phyloP scores from a whole-genome alignment of 805 yeast genomes.

The Saccharomycopsis lassenensis region DNA sequence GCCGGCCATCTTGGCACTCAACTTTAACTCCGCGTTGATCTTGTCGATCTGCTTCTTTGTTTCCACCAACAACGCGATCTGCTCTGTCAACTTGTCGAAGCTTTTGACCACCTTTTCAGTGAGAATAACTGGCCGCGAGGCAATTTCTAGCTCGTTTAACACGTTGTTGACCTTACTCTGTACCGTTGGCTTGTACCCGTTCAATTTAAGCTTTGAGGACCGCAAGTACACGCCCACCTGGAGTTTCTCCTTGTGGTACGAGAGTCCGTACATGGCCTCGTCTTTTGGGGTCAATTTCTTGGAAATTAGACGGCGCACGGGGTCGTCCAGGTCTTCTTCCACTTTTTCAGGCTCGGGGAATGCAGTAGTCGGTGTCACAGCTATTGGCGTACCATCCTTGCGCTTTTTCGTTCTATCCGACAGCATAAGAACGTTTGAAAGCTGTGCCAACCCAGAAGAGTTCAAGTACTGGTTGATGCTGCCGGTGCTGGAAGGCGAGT shows the following conservation, averaged over 20 bases:
- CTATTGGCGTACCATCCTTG: conserved; percentile 22
- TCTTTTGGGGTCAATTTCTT: conserved; percentile 62
- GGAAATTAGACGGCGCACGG: conserved; percentile 32
- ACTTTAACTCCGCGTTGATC: conserved; percentile 63
- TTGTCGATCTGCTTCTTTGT: conserved; percentile 81
- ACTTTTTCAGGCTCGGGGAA: conserved; percentile 5
- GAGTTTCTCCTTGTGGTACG: conserved; percentile 63
- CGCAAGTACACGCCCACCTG: conserved; percentile 76
- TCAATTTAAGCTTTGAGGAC: conserved; percentile 64
- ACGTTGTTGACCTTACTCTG: conserved; percentile 51
- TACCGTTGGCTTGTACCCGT: conserved; percentile 69
- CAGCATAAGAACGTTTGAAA: conserved; percentile 68
- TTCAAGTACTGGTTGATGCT: conserved; percentile 66
- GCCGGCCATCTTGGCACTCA: conserved; percentile 30
- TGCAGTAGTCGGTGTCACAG: conserved; percentile 24
- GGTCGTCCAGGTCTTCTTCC: conserved; percentile 5
- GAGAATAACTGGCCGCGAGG: conserved; percentile 80
- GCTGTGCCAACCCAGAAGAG: conserved; percentile 81
- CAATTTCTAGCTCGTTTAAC: conserved; percentile 68
- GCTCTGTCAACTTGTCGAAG: conserved; percentile 64
- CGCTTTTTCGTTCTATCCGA: conserved; percentile 49
- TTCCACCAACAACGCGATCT: conserved; percentile 65
- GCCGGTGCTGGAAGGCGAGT: conserved; percentile 69
- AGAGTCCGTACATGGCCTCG: conserved; percentile 74
- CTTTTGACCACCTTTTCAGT: conserved; percentile 66